A percentile compares a stretch with the other conserved stretches of the same genome.
phyloP scores from a whole-genome alignment of 225 moss, liverwort and hornwort genomes.

The Sphagnum contortum region DNA sequence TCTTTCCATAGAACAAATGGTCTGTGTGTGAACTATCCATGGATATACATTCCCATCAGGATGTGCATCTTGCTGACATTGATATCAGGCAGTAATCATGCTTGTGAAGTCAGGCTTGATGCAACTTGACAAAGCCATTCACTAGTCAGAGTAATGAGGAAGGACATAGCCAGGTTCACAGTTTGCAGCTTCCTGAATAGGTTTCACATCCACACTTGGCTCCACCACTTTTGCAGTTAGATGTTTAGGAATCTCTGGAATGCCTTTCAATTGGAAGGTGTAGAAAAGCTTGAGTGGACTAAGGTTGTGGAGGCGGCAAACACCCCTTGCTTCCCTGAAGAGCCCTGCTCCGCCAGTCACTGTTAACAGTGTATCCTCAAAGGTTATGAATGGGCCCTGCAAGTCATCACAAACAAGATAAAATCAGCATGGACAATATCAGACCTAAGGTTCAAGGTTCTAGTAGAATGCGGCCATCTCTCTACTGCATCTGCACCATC shows the following conservation, averaged over 20 bases:
- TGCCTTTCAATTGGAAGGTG: slow-evolving; percentile 27
- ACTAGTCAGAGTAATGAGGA: slow-evolving; percentile 37
- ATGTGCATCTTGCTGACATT: too few relatives aligned
- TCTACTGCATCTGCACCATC: too few relatives aligned
- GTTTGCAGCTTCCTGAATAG: slow-evolving; percentile 16
- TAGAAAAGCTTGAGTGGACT: slow-evolving; percentile 52
- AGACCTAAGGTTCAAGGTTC: too few relatives aligned
- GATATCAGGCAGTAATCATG: too few relatives aligned
- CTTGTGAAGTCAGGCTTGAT: too few relatives aligned
- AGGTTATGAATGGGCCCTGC: slow-evolving; percentile 52
- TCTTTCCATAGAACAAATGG: too few relatives aligned
- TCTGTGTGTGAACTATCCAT: too few relatives aligned
- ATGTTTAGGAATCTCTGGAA: slow-evolving; percentile 27
- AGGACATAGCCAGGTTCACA: slow-evolving; percentile 32
- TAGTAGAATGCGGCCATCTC: too few relatives aligned
- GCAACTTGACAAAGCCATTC: too few relatives aligned
- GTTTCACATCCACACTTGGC: slow-evolving; percentile 13
- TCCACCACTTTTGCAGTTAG: slow-evolving; percentile 18
- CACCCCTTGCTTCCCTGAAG: slow-evolving; percentile 41
- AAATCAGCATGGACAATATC: too few relatives aligned
- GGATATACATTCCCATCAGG: too few relatives aligned
- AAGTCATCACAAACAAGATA: background rate
- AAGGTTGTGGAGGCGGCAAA: slow-evolving; percentile 38
- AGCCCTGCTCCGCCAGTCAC: slow-evolving; percentile 42
- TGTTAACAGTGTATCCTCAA: slow-evolving; percentile 43